Evolutionary conservation across 805 yeast species (phyloP), one percentile per base, ranked within the genome.

Genomic region (Wickerhamiella siamensis): DNA sequence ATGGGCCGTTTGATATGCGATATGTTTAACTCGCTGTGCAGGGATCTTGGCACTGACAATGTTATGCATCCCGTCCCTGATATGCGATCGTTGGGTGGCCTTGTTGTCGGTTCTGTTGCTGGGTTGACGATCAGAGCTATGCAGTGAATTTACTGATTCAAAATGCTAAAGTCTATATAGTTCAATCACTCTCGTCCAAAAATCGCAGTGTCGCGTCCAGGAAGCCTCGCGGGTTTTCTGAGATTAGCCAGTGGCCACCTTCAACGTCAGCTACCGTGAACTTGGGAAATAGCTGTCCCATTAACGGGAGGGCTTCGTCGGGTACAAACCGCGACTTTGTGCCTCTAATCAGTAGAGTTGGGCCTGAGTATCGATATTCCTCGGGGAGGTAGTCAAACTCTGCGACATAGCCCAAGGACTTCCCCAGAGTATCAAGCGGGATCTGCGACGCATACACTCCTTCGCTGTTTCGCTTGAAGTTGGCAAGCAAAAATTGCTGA

Each of bases 231-330:
- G 97, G 95, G 50, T 79, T 79, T 55, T 88, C 96, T 33, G 83
- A 74, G 49, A 83, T 83, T 14, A 87, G 72, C 95, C 96, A 88
- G 59, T 88, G 98, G 2, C 95, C 95, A 0, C 87, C 74, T 16
- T 83, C 78, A 19, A 91, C 64, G 53, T 81, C 94, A 36, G 72
- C 66, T 12, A 82, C 61, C 46, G 75, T 81, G 54, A 84, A 84
- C 20, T 67, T 64, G 0, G 96, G 96, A 62, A 84, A 88, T 54
- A 72, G 82, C 43, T 64, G 61, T 1, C 87, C 93, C 39, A 84
- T 79, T 16, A 72, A 72, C 0, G 81, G 77, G 18, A 86, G 57
- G 21, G 71, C 73, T 46, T 86, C 95, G 57, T 87, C 96, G 0
- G 93, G 79, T 16, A 88, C 77, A 56, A 83, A 87, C 4, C 65